phyloP scores from a whole-genome alignment of 441 rosid species.

The Corymbia citriodora region DNA sequence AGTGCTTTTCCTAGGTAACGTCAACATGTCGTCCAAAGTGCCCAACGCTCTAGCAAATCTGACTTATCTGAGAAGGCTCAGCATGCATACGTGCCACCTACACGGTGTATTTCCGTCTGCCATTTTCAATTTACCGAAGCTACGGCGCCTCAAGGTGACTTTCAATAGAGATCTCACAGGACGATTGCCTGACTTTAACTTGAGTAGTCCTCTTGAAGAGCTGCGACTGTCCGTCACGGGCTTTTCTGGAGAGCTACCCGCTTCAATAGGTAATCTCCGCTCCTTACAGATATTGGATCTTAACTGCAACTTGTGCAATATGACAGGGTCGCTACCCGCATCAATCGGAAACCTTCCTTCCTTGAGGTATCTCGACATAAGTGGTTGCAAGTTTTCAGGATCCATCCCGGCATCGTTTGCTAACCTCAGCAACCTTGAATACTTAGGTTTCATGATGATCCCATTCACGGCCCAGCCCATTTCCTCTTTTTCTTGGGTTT shows the following conservation, averaged over 20 bases:
- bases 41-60: not conserved
- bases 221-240: accelerated
- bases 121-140: not conserved
- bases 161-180: not conserved
- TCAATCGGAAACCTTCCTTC: not conserved
- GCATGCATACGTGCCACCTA: accelerated
- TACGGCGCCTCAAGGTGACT: accelerated
- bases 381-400: accelerated
- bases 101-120: not conserved
- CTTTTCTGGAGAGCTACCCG: not conserved
- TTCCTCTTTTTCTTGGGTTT: not conserved
- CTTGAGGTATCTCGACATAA: accelerated
- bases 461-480: not conserved
- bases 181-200: accelerated
- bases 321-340: not conserved
- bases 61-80: not conserved
- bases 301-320: not conserved
- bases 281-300: not conserved
- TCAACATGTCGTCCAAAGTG: not conserved
- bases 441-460: accelerated
- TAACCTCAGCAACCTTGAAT: not conserved
- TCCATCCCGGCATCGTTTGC: not conserved
- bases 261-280: not conserved
- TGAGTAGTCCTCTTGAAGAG: not conserved
- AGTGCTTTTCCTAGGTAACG: accelerated